Evolutionary conservation across 768 basidiomycete species (phyloP).

Genomic region (Boletus barrowsii): DNA sequence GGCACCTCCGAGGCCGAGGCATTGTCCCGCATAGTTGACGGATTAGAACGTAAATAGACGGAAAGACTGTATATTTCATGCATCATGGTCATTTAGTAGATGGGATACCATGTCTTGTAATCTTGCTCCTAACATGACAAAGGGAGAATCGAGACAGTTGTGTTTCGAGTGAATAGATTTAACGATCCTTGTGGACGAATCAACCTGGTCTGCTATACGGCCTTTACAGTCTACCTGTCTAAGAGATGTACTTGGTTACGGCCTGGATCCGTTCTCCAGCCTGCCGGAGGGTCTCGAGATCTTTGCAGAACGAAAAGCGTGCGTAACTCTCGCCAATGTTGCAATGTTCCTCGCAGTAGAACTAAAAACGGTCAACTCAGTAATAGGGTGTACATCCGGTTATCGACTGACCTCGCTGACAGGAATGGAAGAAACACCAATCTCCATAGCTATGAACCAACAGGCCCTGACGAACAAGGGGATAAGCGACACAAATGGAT

Average conservation of each 20-base stretch:
- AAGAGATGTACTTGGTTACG: conserved; percentile 61
- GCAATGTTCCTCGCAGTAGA: conserved; percentile 88
- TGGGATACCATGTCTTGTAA: background rate
- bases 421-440: conserved; percentile 91
- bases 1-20: conserved; percentile 44
- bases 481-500: conserved; percentile 8
- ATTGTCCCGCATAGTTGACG: conserved; percentile 71
- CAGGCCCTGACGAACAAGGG: conserved; percentile 55
- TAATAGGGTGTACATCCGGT: background rate
- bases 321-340: conserved; percentile 82
- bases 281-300: conserved; percentile 72
- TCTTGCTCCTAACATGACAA: too few relatives aligned
- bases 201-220: too few relatives aligned
- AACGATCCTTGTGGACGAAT: too few relatives aligned
- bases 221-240: too few relatives aligned
- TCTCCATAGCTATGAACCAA: conserved; percentile 91
- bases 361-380: conserved; percentile 44
- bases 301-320: conserved; percentile 96
- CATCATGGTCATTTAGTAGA: background rate
- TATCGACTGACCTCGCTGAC: conserved; percentile 80
- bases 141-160: too few relatives aligned
- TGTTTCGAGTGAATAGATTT: too few relatives aligned
- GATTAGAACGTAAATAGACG: conserved; percentile 24
- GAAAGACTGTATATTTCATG: background rate
- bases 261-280: conserved; percentile 83